Percentiles rank a stretch among this genome's conserved stretches.
phyloP scores from a whole-genome alignment of 2,329 filamentous ascomycete species.

The Venturiaceae sp. region DNA sequence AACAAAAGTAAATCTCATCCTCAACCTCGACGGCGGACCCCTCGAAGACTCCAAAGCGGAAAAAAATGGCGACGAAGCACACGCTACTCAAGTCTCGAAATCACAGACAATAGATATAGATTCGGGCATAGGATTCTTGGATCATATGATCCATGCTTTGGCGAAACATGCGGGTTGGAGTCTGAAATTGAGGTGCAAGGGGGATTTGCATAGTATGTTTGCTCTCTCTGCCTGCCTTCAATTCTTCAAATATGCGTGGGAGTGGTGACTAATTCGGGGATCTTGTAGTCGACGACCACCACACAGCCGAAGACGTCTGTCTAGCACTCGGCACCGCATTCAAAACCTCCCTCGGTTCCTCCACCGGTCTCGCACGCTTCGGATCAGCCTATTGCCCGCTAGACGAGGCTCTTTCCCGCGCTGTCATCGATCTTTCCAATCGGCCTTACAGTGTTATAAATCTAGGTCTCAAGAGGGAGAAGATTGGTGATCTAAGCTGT shows the following conservation, averaged over 20 bases:
- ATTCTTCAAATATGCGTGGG: not conserved
- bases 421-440: slow-evolving; percentile 91
- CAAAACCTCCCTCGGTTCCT: slow-evolving; percentile 64
- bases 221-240: not conserved
- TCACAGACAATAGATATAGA: slow-evolving; percentile 79
- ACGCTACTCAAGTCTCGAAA: slow-evolving; percentile 76
- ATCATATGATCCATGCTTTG: slow-evolving; percentile 97
- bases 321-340: slow-evolving; percentile 85
- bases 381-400: slow-evolving; percentile 87
- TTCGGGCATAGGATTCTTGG: slow-evolving; percentile 94
- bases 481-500: slow-evolving; percentile 82
- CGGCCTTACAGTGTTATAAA: slow-evolving; percentile 79
- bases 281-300: slow-evolving; percentile 88
- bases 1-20: slow-evolving; percentile 87
- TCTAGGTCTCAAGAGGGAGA: slow-evolving; percentile 78
- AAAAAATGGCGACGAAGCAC: slow-evolving; percentile 30
- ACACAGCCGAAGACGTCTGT: slow-evolving; percentile 93
- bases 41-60: slow-evolving; percentile 27
- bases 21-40: slow-evolving; percentile 86
- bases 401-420: slow-evolving; percentile 87
- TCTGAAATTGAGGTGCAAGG: slow-evolving; percentile 69
- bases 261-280: not conserved
- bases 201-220: slow-evolving; percentile 77
- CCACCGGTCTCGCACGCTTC: slow-evolving; percentile 77
- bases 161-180: slow-evolving; percentile 96